Base-by-base conservation (phyloP, 441 rosid species). In the Corymbia citriodora region DNA sequence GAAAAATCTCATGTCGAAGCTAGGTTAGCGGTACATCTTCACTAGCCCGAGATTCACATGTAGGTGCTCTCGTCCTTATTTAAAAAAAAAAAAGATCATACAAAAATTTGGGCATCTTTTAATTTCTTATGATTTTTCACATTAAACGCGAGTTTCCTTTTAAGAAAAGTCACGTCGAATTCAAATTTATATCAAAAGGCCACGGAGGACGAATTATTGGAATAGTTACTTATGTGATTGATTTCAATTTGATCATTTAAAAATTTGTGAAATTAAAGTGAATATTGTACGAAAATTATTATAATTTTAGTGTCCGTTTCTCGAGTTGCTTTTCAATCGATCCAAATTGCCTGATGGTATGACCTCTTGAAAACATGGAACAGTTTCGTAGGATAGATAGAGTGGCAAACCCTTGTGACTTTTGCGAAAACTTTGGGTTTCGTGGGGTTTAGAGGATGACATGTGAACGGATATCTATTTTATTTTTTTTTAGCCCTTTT, bases 161-260 rank as follows among this genome's bases (percentile, higher is more conserved):
- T 33, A 33, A 2, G 33, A 33, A 33, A 33, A 33, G 33, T 33
- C 61, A 57, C 0, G 0, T 57, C 1, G 25, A 12, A 23, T 25
- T 57, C 23, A n/a, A n/a, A n/a, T n/a, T n/a, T n/a, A n/a, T n/a
- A n/a, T 57, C 61, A 57, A 57, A 57, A 57, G 27, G 27, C 0
- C 61, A 21, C 23, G 27, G 21, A 19, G 2, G 1, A 55, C 9
- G 2, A 55, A 55, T 55, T 55, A 55, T 0, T 2, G 0, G 5
- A 55, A 55, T 57, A 21, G 12, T 2, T 2, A 57, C 27, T 57
- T 57, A 21, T 57, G 61, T 2, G 0, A 57, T 57, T 0, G 11
- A 57, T 19, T 55, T 23, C 10, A 57, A 57, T 33, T 11, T 0
- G 6, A 23, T 57, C 3, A 0, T 29, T 57, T 3, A 0, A 57